Evolutionary conservation across 169 alveolate genomes (phyloP), one percentile per base, ranked within the genome.

Genomic region (Cryptosporidium sp.): DNA sequence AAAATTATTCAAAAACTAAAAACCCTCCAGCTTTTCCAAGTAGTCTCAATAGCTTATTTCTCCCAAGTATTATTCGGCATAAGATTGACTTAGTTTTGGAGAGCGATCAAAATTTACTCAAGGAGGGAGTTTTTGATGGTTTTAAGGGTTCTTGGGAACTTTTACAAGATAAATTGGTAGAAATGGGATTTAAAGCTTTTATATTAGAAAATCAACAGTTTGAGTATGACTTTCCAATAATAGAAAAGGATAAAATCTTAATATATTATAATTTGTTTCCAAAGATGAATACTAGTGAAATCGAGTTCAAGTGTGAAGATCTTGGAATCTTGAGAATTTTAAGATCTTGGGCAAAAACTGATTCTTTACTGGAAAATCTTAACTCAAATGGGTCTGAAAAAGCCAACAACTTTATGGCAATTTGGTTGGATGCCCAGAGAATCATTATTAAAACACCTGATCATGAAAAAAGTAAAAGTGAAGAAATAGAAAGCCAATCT

Each of bases 271-370:
- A 45, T 42, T 21, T 45, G 4, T 44, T 29, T 51, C 31, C 62
- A 23, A 44, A 70, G 33, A 9, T 56, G 35, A 26, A 10, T 12
- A 48, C 56, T 48, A 48, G 3, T 14, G 56, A 48, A 14, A 48
- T 48, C 23, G 56, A 5, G 12, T 3, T 48, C 4, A 69, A 37
- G 1, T 69, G 9, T 39, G 53, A 69, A 1, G 85, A 71, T 48
- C 16, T 52, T 51, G 60, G 37, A 21, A 35, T 71, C 48, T 71
- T 10, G 85, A 23, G 23, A 21, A 39, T 73, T 26, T 60, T 73
- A 35, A 73, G 70, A 35, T 73, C 86, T n/a, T 73, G 86, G 86
- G 71, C 44, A 73, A 37, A 10, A 18, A 23, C 35, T 23, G 45
- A 70, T 44, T 56, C 67, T 56, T 56, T 56, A 10, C 1, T n/a